Evolutionary conservation across 2,329 filamentous ascomycete genomes (phyloP).

Genomic region (Diaporthe citriasiana): DNA sequence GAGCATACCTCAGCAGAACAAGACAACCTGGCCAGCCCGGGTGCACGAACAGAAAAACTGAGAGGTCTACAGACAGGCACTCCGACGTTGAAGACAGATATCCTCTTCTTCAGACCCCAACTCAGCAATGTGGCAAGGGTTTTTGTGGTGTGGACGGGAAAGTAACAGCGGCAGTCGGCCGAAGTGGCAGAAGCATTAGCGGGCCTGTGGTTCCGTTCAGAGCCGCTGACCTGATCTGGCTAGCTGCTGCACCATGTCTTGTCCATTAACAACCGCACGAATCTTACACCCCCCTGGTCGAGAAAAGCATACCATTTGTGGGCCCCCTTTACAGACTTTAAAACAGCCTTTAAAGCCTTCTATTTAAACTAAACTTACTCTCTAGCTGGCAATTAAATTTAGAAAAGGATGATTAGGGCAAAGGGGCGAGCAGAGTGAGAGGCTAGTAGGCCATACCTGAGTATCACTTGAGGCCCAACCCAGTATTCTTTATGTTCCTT

Average conservation of each 20-base stretch:
- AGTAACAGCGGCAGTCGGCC: constrained; percentile 24
- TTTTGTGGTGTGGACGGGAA: background rate
- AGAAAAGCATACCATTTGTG: no score
- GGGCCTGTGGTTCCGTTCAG: constrained; percentile 31
- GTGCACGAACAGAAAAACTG: background rate
- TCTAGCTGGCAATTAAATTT: no score
- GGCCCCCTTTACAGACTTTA: no score
- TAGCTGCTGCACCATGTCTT: constrained; percentile 19
- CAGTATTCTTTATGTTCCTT: no score
- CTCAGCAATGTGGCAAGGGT: background rate
- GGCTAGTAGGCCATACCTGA: no score
- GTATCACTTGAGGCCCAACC: no score
- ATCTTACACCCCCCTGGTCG: no score
- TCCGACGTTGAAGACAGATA: constrained; percentile 30
- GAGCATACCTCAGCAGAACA: background rate
- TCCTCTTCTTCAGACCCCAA: background rate
- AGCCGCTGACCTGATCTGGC: constrained; percentile 29
- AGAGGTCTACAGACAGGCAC: background rate
- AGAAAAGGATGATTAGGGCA: no score
- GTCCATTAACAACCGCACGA: no score
- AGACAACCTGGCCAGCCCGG: background rate
- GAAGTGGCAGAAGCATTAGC: constrained; percentile 19
- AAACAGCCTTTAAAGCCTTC: no score
- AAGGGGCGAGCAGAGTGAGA: no score
- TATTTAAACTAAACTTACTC: no score